Conservation (phyloP, 805 yeast species). For the Ogataea corticis region DNA sequence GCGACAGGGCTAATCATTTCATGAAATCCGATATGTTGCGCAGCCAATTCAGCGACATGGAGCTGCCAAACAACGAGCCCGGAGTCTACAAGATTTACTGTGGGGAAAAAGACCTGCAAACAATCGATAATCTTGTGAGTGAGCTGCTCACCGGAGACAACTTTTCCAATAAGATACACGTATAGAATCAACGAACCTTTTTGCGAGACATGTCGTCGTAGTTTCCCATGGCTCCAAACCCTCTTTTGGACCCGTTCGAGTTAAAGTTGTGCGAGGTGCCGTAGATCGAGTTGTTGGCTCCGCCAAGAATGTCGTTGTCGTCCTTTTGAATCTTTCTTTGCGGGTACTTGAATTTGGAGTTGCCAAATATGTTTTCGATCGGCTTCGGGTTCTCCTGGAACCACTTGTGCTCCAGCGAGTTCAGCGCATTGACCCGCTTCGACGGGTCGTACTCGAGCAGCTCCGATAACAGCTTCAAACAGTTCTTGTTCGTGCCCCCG, state of each 20-base stretch:
- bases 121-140: conserved; percentile 15
- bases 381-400: conserved; percentile 73
- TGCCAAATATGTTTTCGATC: conserved; percentile 76
- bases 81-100: conserved; percentile 22
- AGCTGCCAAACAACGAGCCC: conserved; percentile 52
- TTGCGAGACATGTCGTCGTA: conserved; percentile 19
- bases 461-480: conserved; percentile 62
- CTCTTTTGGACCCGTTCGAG: conserved; percentile 16
- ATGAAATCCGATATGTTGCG: conserved; percentile 86
- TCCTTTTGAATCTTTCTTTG: conserved; percentile 82
- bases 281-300: conserved; percentile 26
- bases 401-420: conserved; percentile 75
- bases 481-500: conserved; percentile 71
- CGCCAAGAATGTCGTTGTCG: conserved; percentile 69
- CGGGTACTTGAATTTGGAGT: conserved; percentile 74
- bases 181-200: conserved; percentile 8
- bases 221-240: conserved; percentile 10
- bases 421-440: conserved; percentile 72
- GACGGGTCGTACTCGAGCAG: conserved; percentile 84
- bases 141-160: neutral
- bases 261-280: conserved; percentile 22
- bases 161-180: no score
- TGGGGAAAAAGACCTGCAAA: conserved; percentile 17
- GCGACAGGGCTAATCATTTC: conserved; percentile 69
- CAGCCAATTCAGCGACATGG: conserved; percentile 74